Conservation (phyloP, 164 flowering plant genomes). For the Stephania cephalantha region DNA sequence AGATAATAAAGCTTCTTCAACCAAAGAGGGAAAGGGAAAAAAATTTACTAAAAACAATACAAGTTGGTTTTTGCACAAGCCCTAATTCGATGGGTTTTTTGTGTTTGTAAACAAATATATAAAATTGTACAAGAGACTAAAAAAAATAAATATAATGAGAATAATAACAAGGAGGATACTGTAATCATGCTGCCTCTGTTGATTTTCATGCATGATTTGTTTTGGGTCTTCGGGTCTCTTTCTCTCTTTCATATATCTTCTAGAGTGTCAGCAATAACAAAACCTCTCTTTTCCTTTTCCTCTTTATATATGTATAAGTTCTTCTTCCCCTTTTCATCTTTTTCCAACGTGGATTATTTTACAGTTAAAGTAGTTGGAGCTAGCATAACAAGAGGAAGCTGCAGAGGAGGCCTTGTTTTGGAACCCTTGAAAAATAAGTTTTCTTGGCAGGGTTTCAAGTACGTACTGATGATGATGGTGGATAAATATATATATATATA, state of each 20-base stretch:
- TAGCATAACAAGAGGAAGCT: background rate
- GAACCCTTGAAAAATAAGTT: background rate
- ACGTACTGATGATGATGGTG: background rate
- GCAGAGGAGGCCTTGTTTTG: background rate
- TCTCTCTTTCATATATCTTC: slow-evolving; percentile 18
- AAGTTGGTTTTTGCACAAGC: slow-evolving; percentile 24
- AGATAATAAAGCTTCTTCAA: slow-evolving; percentile 14
- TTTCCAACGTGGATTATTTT: slow-evolving; percentile 9
- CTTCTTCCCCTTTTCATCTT: background rate
- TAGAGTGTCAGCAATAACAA: slow-evolving; percentile 23
- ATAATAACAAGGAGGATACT: slow-evolving; percentile 32
- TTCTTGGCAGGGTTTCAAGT: slow-evolving; percentile 1
- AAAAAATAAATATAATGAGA: slow-evolving; percentile 20
- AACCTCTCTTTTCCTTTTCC: background rate
- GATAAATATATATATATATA: no score
- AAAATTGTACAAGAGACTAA: slow-evolving; percentile 9
- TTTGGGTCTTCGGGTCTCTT: slow-evolving; percentile 33
- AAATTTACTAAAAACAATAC: background rate
- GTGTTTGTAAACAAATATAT: slow-evolving; percentile 5
- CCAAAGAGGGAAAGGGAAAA: background rate
- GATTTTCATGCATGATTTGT: slow-evolving; percentile 51
- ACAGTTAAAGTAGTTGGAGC: slow-evolving; percentile 9
- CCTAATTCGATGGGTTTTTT: slow-evolving; percentile 16
- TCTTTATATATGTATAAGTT: background rate
- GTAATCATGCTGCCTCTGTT: slow-evolving; percentile 54